Evolutionary conservation across 192 early-diverging fungal species (phyloP).

Genomic region (Gaertneriomyces sp.): DNA sequence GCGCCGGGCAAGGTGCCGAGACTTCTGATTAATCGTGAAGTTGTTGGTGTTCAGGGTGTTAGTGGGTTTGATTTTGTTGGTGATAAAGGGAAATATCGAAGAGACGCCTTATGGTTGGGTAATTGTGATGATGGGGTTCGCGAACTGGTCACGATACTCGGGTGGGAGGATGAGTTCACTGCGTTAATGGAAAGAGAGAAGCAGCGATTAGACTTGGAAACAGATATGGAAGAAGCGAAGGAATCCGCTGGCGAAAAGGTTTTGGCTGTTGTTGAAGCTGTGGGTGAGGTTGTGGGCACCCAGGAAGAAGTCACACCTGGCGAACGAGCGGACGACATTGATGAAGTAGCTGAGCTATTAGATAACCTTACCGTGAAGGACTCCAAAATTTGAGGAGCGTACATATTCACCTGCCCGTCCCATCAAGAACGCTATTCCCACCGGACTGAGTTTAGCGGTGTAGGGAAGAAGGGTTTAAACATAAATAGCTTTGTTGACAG

Average conservation of each 20-base stretch:
- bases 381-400: too few species aligned
- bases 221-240: neutral
- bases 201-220: neutral
- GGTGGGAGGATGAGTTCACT: constrained; percentile 58
- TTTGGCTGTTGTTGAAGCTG: neutral
- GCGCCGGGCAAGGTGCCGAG: constrained; percentile 68
- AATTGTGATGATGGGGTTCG: constrained; percentile 76
- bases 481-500: too few species aligned
- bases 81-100: constrained; percentile 50
- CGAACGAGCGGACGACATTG: neutral
- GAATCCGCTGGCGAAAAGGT: neutral
- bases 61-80: constrained; percentile 76
- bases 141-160: constrained; percentile 66
- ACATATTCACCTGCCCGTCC: too few species aligned
- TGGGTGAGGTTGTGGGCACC: neutral
- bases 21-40: constrained; percentile 85
- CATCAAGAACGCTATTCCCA: too few species aligned
- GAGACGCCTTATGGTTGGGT: constrained; percentile 80
- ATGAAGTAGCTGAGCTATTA: too few species aligned
- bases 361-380: too few species aligned
- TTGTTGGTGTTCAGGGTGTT: constrained; percentile 56
- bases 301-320: neutral
- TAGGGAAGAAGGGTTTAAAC: too few species aligned
- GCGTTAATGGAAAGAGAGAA: constrained; percentile 15
- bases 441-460: too few species aligned